Base-by-base conservation (phyloP, 2,329 filamentous ascomycete species). In the Apiospora pterosperma region DNA sequence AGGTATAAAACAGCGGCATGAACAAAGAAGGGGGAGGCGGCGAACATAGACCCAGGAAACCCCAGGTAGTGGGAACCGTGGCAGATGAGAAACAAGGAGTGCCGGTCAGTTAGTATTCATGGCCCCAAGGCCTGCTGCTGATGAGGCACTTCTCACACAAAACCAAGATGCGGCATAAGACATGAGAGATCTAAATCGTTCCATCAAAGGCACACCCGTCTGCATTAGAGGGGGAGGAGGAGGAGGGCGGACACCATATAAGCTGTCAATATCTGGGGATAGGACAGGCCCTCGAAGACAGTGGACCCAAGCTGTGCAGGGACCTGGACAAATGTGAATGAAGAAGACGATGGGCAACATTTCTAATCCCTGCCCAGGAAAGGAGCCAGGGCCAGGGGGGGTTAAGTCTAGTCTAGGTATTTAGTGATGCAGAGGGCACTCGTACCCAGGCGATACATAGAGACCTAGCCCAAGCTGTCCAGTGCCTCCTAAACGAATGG, bases 71-170 rank as follows among this genome's bases (percentile, higher is more conserved):
- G 48, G 48, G 48, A 55, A 55, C 16, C 16, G 48, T 55, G 19
- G 25, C 25, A 34, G 48, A 34, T 55, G 48, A 59, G 61, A 60
- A 64, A 61, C 36, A 63, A 64, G 48, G 42, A 38, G 55, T 58
- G 42, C 8, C 28, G 62, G 55, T 65, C 66, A 69, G 66, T 67
- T 66, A 44, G 61, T 65, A 64, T 65, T 70, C 68, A 68, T 71
- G 66, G 64, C 66, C 66, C 66, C 66, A 55, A 65, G 65, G 61
- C 64, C 62, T 68, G 67, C 66, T 68, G 69, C 63, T 68, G 61
- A 69, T 66, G 67, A 69, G 67, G 69, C 65, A 65, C 67, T 64
- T 71, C 68, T 67, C 66, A 70, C 66, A 67, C 65, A 69, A 67
- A 69, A 55, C 48, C 48, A 34, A 55, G 48, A 55, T 34, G 28